Base-by-base conservation (phyloP, 1,284 basidiomycete genomes). In the Thelephora terrestris region DNA sequence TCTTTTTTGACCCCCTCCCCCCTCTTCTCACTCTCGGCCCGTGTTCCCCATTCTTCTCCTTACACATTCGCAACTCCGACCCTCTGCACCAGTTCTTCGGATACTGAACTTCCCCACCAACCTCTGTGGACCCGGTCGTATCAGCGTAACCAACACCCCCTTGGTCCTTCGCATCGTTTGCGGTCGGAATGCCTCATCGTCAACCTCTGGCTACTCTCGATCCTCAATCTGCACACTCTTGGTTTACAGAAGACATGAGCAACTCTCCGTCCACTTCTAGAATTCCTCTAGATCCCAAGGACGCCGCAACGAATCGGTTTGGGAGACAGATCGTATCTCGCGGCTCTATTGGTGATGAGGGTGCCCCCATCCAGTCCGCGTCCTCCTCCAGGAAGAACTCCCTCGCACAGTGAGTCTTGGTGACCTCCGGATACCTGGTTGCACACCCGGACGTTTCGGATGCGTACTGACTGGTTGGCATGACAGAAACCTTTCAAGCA, bases 151-250 rank as follows among this genome's bases (percentile, higher is more conserved):
- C 29, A 32, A 6, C 29, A 10, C 9, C n/a, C n/a, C n/a, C n/a
- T n/a, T n/a, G n/a, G n/a, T n/a, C n/a, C n/a, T n/a, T 32, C 9
- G 29, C 29, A 6, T 12, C 29, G 9, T 32, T 32, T 10, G 12
- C 29, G 14, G 29, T 12, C 29, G 29, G 29, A 32, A 32, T 32
- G 29, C 45, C 52, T 12, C 60, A 56, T 43, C 55, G 63, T 45
- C 52, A 61, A 23, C 61, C 61, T 24, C 57, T 64, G 21, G 59
- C 61, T 3, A 57, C 60, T 12, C 54, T 64, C 39, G 58, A 61
- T 49, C 58, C 59, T 20, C 61, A 62, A 52, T 49, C 55, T 17
- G 49, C 60, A 20, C 53, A 53, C 57, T 47, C 37, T 42, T 48
- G 50, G 14, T 45, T 51, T 45, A 42, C 51, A 50, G 60, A 60